Base-by-base conservation (phyloP, 805 yeast species). In the Pichia rugopelliculosa region DNA sequence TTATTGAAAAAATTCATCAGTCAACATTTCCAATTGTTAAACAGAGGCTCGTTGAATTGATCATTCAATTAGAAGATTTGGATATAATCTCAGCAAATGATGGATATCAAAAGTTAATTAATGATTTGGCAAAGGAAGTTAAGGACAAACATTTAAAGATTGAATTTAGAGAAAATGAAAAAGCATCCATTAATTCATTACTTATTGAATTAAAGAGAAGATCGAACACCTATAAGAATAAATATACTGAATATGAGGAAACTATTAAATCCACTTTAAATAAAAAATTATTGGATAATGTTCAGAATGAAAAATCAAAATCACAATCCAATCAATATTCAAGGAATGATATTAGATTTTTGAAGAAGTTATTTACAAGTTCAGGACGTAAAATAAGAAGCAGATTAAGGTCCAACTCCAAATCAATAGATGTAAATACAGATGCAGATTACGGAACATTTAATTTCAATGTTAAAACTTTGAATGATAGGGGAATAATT, bases 71-170 rank as follows among this genome's bases (percentile, higher is more conserved):
- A 44, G 97, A 91, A 59, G 61, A 73, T 1, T 65, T 77, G 59
- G 89, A 87, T 2, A 65, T 72, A 36, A 73, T 90, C 9, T 71
- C 83, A 3, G 74, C 95, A 49, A 68, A 73, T 27, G 79, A 87
- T 59, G 79, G 84, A 18, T 87, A 81, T 63, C 98, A 93, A 60
- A 80, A 77, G 21, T 60, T 93, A 13, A 66, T 93, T 49, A 88
- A 89, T 58, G 87, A 86, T 53, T 82, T 93, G 52, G 95, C 96
- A 0, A 67, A 74, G 46, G 97, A 91, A 53, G 87, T 93, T 53
- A 70, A 66, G 54, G 60, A 64, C 44, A 72, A 74, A 52, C 59
- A 67, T 11, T 77, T 72, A 52, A 63, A 78, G 51, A 59, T 62
- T 34, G 61, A 65, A 36, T 58, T n/a, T 13, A 30, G 79, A 11